Evolutionary conservation across 345 rosid species (phyloP).

Genomic region (Physaria fendleri): DNA sequence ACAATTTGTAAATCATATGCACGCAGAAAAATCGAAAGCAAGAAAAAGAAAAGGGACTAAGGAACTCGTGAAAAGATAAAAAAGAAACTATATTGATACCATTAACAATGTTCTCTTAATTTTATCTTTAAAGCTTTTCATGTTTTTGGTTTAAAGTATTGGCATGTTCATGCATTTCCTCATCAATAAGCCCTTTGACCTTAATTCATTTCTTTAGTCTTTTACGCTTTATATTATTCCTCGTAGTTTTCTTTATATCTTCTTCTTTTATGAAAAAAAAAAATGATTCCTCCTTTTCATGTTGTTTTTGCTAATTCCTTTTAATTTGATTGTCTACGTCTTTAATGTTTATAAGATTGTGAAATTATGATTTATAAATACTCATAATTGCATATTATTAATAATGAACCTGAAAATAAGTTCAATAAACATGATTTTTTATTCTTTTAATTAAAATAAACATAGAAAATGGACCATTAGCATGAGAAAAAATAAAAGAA

Average conservation of each 20-base stretch:
- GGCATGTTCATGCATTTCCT: conserved; percentile 30
- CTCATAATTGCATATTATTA: not conserved
- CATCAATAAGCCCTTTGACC: conserved; percentile 24
- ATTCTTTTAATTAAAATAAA: too few species aligned
- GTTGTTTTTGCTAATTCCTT: not conserved
- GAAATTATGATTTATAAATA: not conserved
- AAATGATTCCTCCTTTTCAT: not conserved
- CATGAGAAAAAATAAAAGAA: too few species aligned
- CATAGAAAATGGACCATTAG: too few species aligned
- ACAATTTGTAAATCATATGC: not conserved
- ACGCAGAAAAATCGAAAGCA: not conserved
- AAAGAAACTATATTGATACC: conserved; percentile 18
- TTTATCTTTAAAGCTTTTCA: conserved; percentile 8
- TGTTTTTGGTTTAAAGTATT: conserved; percentile 6
- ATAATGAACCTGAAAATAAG: too few species aligned
- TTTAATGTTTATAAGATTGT: too few species aligned
- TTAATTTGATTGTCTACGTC: not conserved
- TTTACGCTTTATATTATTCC: conserved; percentile 21
- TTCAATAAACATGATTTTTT: too few species aligned
- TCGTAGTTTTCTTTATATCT: conserved; percentile 20
- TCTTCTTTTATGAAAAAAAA: too few species aligned
- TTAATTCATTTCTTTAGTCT: conserved; percentile 10
- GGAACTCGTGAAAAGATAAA: conserved; percentile 14
- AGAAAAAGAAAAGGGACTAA: conserved; percentile 11
- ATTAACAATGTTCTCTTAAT: conserved; percentile 32